These are phyloP conservation scores for Saturnispora silvae DNA, from an alignment of 805 yeast genomes.

Conservation along the genomic window DNA sequence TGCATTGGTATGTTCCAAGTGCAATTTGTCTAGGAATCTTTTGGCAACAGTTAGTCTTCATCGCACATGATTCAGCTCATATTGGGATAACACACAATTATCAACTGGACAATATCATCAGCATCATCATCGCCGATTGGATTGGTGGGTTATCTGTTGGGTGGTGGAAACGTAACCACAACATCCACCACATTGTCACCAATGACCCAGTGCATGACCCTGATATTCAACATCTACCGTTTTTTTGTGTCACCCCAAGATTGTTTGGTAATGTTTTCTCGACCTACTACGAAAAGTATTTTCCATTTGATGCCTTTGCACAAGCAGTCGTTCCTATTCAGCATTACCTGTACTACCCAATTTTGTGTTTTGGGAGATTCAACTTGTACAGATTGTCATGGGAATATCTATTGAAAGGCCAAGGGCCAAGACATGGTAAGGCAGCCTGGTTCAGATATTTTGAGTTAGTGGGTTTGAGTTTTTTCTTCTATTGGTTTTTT, in stretches of 20 bases:
- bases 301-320: conserved; percentile 63
- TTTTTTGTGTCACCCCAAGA: conserved; percentile 73
- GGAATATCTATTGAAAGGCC: conserved; percentile 62
- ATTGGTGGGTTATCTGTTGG: conserved; percentile 84
- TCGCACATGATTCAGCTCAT: conserved; percentile 89
- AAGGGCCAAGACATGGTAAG: conserved; percentile 70
- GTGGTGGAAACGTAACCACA: conserved; percentile 93
- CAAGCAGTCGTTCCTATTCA: conserved; percentile 51
- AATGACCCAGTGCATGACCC: conserved; percentile 93
- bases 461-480: conserved; percentile 58
- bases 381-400: conserved; percentile 75
- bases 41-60: conserved; percentile 85
- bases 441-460: conserved; percentile 82
- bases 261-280: conserved; percentile 63
- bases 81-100: conserved; percentile 73
- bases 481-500: conserved; percentile 76
- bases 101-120: conserved; percentile 63
- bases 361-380: conserved; percentile 74
- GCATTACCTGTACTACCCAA: conserved; percentile 63
- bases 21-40: conserved; percentile 62
- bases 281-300: conserved; percentile 61
- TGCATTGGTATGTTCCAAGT: conserved; percentile 37
- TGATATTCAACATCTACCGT: conserved; percentile 87
- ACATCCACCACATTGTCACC: conserved; percentile 86
- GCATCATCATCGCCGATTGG: conserved; percentile 64